Base-by-base conservation (phyloP, 108 stramenopile species). In the Nitzschia palea region DNA sequence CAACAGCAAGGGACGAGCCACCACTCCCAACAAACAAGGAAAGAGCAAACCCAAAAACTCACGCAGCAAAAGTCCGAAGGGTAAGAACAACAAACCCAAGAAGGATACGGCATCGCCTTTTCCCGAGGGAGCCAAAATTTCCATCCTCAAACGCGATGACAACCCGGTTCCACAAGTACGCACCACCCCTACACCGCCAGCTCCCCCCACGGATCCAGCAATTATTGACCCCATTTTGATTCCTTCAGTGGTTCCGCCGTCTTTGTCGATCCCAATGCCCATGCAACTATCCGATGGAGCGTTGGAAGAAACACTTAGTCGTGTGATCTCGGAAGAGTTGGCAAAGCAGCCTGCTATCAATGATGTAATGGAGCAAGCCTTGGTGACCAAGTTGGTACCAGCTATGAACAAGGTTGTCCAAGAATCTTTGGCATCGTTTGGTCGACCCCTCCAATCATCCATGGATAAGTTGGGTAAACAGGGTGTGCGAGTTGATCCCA, bases 1-100 rank as follows among this genome's bases (percentile, higher is more conserved):
- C 6, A 36, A 56, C 32, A 26, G 20, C 44, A 35, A 45, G 22
- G 48, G 2, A 14, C 37, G 54, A 15, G 23, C 28, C 35, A 31
- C 30, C 55, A 32, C 55, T 42, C 50, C 37, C 47, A 70, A 71
- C 56, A 72, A 70, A 9, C 8, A 62, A 78, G 79, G 62, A 89
- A 93, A 25, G 37, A 75, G 27, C 22, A 71, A 55, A 96, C 78
- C 87, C 86, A 2, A 33, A 52, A 55, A 77, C 86, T 84, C 8
- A 60, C 44, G 61, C 3, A 68, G 62, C 47, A 68, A 62, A 25
- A 37, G 64, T 25, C 66, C 76, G 14, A 80, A 59, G 90, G 83
- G n/a, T 88, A 86, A 27, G 54, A 33, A 29, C 23, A 62, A 48
- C 8, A 69, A 65, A 14, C 60, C 48, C 4, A 66, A 65, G 44